Base-by-base conservation (phyloP, 2,329 filamentous ascomycete species). In the Bimuria novae-zelandiae region DNA sequence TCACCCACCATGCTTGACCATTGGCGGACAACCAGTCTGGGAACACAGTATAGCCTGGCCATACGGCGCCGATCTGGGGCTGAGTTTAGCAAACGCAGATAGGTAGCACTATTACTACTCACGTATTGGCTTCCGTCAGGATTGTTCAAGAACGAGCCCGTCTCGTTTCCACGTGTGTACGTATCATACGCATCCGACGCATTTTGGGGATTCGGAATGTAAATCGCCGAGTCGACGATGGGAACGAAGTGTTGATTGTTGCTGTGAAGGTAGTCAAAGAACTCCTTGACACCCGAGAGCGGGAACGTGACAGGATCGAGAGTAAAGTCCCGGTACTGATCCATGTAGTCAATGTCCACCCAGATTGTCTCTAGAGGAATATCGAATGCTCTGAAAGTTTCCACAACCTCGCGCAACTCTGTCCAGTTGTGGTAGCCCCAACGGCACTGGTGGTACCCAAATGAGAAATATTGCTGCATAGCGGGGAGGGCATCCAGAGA, bases 381-480 rank as follows among this genome's bases (percentile, higher is more conserved):
- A 25, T 78, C 73, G 52, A 83, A 84, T 17, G 74, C 76, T 52
- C 75, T 77, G 68, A 81, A 83, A 46, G 77, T 79, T 42, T 80
- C 73, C 27, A 83, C 76, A 10, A 84, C 78, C 12, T 82, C 82
- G 57, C 87, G 81, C 3, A 90, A 67, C 23, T 84, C 79, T 1
- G 83, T 82, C 84, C 88, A 91, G 63, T 89, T 90, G 33, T 81
- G 76, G 69, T 94, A 94, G 0, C 90, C 90, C 86, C 90, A 94
- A 54, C 89, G 82, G 63, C 89, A 93, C 69, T 95, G 90, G 60
- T 95, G 90, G 68, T 82, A 93, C 0, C 91, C 91, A 55, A 95
- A 84, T 0, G 87, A 85, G 80, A 85, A 93, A 75, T 94, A 94
- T 14, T 59, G 86, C 67, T 92, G 88, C 84, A 93, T 86, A 0